Base-by-base conservation (phyloP, 2,329 filamentous ascomycete species). In the Cercospora beticola region DNA sequence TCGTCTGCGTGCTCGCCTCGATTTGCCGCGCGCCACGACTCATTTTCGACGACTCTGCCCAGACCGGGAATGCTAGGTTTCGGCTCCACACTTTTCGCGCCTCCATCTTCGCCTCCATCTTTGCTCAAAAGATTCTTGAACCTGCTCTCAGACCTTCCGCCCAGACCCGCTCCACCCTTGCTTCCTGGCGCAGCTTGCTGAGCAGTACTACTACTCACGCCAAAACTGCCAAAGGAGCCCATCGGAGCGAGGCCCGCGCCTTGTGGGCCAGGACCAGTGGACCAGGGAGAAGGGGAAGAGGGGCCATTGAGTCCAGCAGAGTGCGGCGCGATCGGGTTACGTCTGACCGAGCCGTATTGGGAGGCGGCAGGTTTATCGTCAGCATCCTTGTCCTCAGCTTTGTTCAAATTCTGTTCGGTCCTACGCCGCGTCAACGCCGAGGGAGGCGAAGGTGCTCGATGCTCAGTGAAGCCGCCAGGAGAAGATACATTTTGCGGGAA, bases 221-320 rank as follows among this genome's bases (percentile, higher is more conserved):
- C 90, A 79, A 98, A 98, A 75, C 89, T 95, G 10, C 94, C 94
- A 80, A 99, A 99, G 23, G 90, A 90, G 36, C 94, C 93, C 84
- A 94, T 91, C 1, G 89, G 88, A 6, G 89, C 86, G 74, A 92
- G 88, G 12, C 88, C 86, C 54, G 89, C 86, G 61, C 84, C 84
- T 65, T 87, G 87, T 23, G 87, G 85, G 21, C 66, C 71, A 14
- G 66, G 62, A 30, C 87, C 85, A 31, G 86, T 81, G 23, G 85
- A 83, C 87, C 87, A 90, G 8, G 87, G 86, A 14, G 86, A 88
- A 46, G 81, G 86, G 12, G 86, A 88, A 49, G 81, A 79, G 14
- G 84, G 79, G 26, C 81, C 81, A 68, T 81, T 81, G 18, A 84
- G 73, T 0, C 83, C 83, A 60, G 83, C 80, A 72, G 82, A 84